Evolutionary conservation across 306 rosid species (phyloP).

Genomic region (Malus orientalis): DNA sequence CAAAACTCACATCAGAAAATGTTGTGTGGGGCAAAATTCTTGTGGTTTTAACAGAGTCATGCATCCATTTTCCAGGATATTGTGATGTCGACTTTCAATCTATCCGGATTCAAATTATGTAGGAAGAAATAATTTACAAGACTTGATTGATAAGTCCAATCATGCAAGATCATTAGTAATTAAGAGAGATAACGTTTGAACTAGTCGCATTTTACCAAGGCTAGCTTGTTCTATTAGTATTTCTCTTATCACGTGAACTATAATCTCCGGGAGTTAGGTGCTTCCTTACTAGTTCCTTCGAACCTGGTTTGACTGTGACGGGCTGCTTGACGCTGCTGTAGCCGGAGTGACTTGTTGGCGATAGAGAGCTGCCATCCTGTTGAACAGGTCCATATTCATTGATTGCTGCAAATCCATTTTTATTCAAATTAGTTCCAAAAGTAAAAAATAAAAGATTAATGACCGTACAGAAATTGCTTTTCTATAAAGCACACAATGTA

Average conservation of each 20-base stretch:
- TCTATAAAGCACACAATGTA: not conserved
- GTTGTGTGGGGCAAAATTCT: not conserved
- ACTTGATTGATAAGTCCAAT: not conserved
- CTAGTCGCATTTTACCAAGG: not conserved
- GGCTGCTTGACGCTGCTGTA: conserved; percentile 14
- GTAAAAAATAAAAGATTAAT: not conserved
- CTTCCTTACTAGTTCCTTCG: conserved; percentile 11
- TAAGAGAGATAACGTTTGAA: not conserved
- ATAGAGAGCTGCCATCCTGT: conserved; percentile 45
- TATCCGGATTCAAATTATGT: not conserved
- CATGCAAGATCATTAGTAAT: not conserved
- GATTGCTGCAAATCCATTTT: conserved; percentile 23
- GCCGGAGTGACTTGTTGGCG: conserved; percentile 29
- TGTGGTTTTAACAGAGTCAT: not conserved
- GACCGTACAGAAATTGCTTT: not conserved
- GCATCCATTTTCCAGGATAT: not conserved
- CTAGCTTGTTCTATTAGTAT: not conserved
- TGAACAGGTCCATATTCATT: conserved; percentile 39
- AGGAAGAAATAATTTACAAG: not conserved
- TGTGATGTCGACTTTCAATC: not conserved
- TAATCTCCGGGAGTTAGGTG: not conserved
- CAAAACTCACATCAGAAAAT: not conserved
- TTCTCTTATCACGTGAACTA: not conserved
- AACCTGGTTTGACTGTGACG: conserved; percentile 12
- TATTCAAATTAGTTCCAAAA: not conserved